Evolutionary conservation across 352 stramenopile species (phyloP), one percentile per base, ranked within the genome.

Genomic region (Phytopythium chamaehyphon): DNA sequence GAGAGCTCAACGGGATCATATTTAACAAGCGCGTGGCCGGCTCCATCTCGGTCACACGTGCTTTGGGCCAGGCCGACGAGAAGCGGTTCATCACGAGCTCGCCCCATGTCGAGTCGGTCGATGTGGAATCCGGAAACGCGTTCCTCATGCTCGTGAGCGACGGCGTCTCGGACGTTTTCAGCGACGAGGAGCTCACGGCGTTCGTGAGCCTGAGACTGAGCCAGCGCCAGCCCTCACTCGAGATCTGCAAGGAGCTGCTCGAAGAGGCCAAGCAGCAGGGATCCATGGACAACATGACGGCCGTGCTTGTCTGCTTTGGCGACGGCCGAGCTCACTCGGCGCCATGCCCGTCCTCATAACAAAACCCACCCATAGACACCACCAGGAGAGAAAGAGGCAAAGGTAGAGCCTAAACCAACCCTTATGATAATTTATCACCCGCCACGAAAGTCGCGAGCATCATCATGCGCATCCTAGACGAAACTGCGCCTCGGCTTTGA

Each of bases 211-310:
- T 69, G 24, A 66, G 72, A 10, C 69, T 89, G 6, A 47, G 51
- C 12, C 59, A 61, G 15, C 74, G 76, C 21, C 73, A 83, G 36
- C 73, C 72, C 19, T 69, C 73, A 22, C 65, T 81, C 45, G 62
- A 60, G 7, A 78, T 90, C 57, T 86, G 77, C 61, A 76, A 76
- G 50, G 67, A 69, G 47, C 48, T 93, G 22, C 62, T 93, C 12
- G 73, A 87, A n/a, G 61, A 84, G 40, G 77, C 79, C 21, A 90
- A 90, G 56, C 52, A 55, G 26, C 69, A 76, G 49, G 79, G 77
- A 24, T 79, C 82, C 39, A 80, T 81, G 66, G 82, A 93, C 71
- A 93, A 93, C 62, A 89, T 93, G 79, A 90, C 77, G 21, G 77
- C 69, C 24, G 73, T 90, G 49, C 71, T 93, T 54, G 76, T 93